These are phyloP conservation scores for Eleusine coracana DNA, from an alignment of 176 grass and related monocot species.

Conservation along the genomic window DNA sequence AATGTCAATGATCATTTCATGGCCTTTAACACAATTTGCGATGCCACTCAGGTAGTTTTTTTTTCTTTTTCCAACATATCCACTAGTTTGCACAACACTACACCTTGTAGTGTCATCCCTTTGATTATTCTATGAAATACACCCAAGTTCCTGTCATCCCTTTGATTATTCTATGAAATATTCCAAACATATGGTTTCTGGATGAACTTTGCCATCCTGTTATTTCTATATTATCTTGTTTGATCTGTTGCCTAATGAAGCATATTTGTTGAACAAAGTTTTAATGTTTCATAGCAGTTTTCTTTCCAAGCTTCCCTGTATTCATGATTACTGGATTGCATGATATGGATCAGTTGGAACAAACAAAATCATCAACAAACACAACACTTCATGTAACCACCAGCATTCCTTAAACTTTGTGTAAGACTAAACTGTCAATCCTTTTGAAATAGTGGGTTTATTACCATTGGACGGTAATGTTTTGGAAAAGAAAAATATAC, in stretches of 20 bases:
- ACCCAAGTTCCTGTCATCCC: background rate
- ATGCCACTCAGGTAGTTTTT: slow-evolving; percentile 88
- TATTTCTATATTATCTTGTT: slow-evolving; percentile 1
- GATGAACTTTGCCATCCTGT: background rate
- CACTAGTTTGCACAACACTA: slow-evolving; percentile 6
- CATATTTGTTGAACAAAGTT: background rate
- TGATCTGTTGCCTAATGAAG: slow-evolving; percentile 2
- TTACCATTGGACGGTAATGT: background rate
- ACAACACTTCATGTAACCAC: background rate
- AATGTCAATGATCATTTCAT: slow-evolving; percentile 86
- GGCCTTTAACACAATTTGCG: slow-evolving; percentile 96
- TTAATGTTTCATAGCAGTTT: background rate
- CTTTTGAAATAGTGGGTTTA: background rate
- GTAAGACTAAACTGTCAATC: background rate
- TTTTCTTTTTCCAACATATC: slow-evolving; percentile 18
- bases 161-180: background rate
- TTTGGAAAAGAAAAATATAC: background rate
- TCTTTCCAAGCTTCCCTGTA: background rate
- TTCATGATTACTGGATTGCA: background rate
- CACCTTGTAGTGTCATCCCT: slow-evolving; percentile 1
- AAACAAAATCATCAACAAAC: background rate
- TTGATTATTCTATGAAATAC: background rate
- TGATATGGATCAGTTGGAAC: background rate
- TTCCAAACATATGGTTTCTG: background rate
- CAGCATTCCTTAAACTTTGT: background rate